Percentiles rank a stretch among this genome's conserved stretches.
These are phyloP conservation scores for Fusarium luffae DNA, from an alignment of 2,329 filamentous ascomycete genomes.

Conservation along the genomic window DNA sequence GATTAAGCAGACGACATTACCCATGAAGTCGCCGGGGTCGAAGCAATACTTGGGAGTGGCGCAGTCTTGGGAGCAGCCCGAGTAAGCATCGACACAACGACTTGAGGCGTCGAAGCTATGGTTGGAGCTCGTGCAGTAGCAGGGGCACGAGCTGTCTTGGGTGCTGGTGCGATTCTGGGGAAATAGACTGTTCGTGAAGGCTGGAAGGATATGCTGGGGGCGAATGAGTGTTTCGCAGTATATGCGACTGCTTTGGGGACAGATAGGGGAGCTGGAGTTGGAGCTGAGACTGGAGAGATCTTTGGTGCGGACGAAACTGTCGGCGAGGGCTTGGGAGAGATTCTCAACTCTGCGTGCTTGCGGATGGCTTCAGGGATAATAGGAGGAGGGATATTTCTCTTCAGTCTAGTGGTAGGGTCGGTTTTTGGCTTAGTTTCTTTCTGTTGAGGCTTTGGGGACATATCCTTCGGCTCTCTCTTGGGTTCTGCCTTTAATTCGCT, in stretches of 20 bases:
- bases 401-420: not conserved
- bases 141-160: constrained; percentile 19
- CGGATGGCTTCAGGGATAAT: not conserved
- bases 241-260: not conserved
- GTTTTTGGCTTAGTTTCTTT: not conserved
- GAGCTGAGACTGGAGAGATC: not conserved
- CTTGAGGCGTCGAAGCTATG: constrained; percentile 19
- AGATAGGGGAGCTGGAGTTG: not conserved
- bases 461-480: not conserved
- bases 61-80: constrained; percentile 21
- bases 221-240: not conserved
- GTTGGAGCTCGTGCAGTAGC: constrained; percentile 13
- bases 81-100: constrained; percentile 21
- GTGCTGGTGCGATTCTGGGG: constrained; percentile 16
- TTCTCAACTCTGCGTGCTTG: not conserved
- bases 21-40: constrained; percentile 13
- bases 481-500: not conserved
- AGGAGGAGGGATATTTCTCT: not conserved
- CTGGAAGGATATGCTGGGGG: constrained; percentile 1
- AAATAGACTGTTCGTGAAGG: not conserved
- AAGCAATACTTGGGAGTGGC: constrained; percentile 19
- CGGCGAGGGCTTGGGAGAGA: not conserved
- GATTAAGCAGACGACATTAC: constrained; percentile 12
- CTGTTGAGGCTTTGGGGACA: not conserved
- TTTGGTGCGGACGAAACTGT: not conserved